Percentiles rank a stretch among this genome's conserved stretches.
phyloP scores from a whole-genome alignment of 2,329 filamentous ascomycete genomes.

The Tolypocladium amazonense region DNA sequence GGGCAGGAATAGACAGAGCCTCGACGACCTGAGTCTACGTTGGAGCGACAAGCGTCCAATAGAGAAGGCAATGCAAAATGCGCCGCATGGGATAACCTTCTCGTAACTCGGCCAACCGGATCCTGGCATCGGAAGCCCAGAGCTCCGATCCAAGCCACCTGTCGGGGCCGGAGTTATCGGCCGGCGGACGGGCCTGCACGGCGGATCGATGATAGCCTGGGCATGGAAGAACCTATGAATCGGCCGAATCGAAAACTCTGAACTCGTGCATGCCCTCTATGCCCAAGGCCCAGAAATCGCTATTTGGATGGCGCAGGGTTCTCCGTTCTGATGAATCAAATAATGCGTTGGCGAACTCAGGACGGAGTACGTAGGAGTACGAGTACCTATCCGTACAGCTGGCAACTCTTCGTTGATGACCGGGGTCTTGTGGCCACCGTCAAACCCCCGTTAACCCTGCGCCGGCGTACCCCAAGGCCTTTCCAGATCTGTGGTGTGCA shows the following conservation, averaged over 20 bases:
- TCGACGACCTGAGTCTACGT: background rate
- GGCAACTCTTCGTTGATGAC: background rate
- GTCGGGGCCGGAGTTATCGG: background rate
- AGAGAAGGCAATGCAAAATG: background rate
- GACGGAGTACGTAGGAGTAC: no score
- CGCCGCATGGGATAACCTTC: background rate
- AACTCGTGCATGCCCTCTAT: background rate
- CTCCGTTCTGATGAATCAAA: background rate
- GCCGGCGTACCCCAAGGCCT: background rate
- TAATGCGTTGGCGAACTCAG: no score
- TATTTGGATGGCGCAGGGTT: background rate
- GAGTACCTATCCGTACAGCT: no score
- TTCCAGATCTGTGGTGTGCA: constrained; percentile 6
- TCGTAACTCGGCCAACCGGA: background rate
- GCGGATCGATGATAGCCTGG: background rate
- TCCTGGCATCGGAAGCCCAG: background rate
- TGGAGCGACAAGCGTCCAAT: background rate
- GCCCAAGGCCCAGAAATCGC: background rate
- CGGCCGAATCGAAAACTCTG: background rate
- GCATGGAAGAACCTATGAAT: background rate
- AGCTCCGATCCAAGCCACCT: background rate
- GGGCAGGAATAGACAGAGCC: background rate
- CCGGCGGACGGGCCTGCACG: background rate
- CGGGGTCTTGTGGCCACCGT: background rate
- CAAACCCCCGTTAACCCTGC: background rate